Base-by-base conservation (phyloP, 2,329 filamentous ascomycete species). In the Aspergillus niger region DNA sequence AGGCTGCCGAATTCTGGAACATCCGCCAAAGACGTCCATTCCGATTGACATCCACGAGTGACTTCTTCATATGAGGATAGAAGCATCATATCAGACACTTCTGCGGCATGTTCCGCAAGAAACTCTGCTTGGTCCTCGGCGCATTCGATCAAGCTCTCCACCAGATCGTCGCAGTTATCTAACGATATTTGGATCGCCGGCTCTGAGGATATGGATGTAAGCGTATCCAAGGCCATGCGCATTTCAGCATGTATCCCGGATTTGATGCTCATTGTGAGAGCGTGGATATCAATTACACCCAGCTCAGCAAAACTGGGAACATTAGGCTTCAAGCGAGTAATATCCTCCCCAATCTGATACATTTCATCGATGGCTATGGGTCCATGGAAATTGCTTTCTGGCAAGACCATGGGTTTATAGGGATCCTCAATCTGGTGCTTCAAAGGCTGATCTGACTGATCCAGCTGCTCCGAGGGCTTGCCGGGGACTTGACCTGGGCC, bases 161-260 rank as follows among this genome's bases (percentile, higher is more conserved):
- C 84, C 59, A 99, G 77, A 72, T 98, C 95, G 59, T 97, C 93
- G 71, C 91, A 96, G 57, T 86, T 86, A 59, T 87, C 83, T 43
- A 97, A 79, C 44, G 88, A 86, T 17, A 93, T 81, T n/a, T 83
- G 82, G 24, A 89, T 83, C 4, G 85, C 81, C 15, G 81, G 79
- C 57, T 89, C 86, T 41, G 85, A 85, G 2, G 90, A 91, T 11
- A 95, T 82, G 20, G 86, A 86, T 8, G 87, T 88, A 38, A 99
- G 81, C 0, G 90, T 91, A 74, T 98, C 95, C 48, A 99, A 81
- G 2, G 94, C 94, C 63, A 97, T 79, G 8, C 94, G 88, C n/a
- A 97, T 89, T 77, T 99, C 95, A 5, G 88, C 88, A 68, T 92
- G 89, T 47, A 98, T 90, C 0, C 94, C 94, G 57, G 91, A 96